Percentiles rank a stretch among this genome's conserved stretches.
Conservation (phyloP, 352 stramenopile species). For the Globisporangium camurandrum region DNA sequence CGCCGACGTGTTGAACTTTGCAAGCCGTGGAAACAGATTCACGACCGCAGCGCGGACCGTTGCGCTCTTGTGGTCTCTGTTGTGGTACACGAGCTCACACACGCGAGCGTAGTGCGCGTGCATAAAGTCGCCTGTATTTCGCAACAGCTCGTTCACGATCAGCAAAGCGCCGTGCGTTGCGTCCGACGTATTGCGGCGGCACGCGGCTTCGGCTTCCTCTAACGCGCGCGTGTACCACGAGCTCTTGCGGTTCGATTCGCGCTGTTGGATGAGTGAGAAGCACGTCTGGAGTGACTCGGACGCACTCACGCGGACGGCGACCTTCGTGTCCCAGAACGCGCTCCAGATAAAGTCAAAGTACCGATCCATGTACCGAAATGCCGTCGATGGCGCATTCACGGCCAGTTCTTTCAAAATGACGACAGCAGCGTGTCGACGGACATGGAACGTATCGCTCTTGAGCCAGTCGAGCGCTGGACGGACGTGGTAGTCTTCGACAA, state of each 20-base stretch:
- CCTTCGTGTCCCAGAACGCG: slow-evolving; percentile 79
- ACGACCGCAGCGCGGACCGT: slow-evolving; percentile 79
- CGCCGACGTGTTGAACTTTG: slow-evolving; percentile 85
- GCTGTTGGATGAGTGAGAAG: slow-evolving; percentile 83
- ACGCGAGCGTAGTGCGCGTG: slow-evolving; percentile 72
- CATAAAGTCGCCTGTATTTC: slow-evolving; percentile 87
- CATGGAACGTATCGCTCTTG: slow-evolving; percentile 86
- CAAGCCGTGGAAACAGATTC: slow-evolving; percentile 74
- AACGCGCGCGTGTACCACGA: slow-evolving; percentile 74
- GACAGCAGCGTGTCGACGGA: slow-evolving; percentile 76
- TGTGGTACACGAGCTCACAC: slow-evolving; percentile 65
- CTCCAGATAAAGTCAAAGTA: slow-evolving; percentile 90
- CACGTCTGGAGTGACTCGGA: slow-evolving; percentile 80
- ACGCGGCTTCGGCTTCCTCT: slow-evolving; percentile 68
- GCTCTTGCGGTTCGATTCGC: slow-evolving; percentile 82
- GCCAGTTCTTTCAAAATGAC: slow-evolving; percentile 84
- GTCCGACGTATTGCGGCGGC: slow-evolving; percentile 70
- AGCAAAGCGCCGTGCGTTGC: slow-evolving; percentile 74
- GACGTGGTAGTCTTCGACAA: slow-evolving; percentile 86
- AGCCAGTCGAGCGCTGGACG: slow-evolving; percentile 84
- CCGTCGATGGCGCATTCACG: slow-evolving; percentile 79
- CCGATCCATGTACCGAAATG: slow-evolving; percentile 84
- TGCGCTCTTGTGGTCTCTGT: slow-evolving; percentile 74
- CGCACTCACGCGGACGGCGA: slow-evolving; percentile 71
- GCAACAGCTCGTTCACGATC: slow-evolving; percentile 81